phyloP scores from a whole-genome alignment of 2,329 filamentous ascomycete species.

The Aspergillus tubingensis region DNA sequence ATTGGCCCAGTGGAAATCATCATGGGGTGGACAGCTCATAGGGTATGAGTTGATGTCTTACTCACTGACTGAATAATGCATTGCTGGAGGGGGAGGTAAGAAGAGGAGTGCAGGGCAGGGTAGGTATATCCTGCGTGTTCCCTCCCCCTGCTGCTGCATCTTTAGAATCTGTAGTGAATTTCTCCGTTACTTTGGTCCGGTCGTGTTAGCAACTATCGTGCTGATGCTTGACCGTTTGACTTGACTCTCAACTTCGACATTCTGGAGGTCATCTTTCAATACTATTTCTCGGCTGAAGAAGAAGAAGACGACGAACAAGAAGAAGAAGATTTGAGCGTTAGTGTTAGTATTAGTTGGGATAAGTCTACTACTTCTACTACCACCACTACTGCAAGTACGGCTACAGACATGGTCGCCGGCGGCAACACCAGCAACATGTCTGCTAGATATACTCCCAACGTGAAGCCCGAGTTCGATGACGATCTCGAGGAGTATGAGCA shows the following conservation, averaged over 20 bases:
- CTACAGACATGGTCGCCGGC: neutral
- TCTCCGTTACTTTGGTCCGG: neutral
- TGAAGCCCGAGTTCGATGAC: neutral
- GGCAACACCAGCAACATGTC: neutral
- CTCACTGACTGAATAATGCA: neutral
- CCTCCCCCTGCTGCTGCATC: neutral
- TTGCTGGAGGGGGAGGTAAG: too few relatives aligned
- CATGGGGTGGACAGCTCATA: constrained; percentile 9
- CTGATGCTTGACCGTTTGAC: neutral
- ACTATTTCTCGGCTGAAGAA: too few relatives aligned
- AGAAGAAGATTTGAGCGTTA: too few relatives aligned
- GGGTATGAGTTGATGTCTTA: constrained; percentile 1
- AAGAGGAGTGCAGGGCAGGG: too few relatives aligned
- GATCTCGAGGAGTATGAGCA: constrained; percentile 9
- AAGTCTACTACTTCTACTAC: too few relatives aligned
- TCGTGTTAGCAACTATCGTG: neutral
- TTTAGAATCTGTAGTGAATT: neutral
- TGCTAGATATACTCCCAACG: neutral
- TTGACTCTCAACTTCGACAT: too few relatives aligned
- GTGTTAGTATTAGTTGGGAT: too few relatives aligned
- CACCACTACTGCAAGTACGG: too few relatives aligned
- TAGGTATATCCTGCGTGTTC: neutral
- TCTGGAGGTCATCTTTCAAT: too few relatives aligned
- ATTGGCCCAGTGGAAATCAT: neutral
- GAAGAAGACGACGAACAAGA: too few relatives aligned